These are phyloP conservation scores for Mycena rebaudengoi DNA, from an alignment of 768 basidiomycete species.

Conservation along the genomic window DNA sequence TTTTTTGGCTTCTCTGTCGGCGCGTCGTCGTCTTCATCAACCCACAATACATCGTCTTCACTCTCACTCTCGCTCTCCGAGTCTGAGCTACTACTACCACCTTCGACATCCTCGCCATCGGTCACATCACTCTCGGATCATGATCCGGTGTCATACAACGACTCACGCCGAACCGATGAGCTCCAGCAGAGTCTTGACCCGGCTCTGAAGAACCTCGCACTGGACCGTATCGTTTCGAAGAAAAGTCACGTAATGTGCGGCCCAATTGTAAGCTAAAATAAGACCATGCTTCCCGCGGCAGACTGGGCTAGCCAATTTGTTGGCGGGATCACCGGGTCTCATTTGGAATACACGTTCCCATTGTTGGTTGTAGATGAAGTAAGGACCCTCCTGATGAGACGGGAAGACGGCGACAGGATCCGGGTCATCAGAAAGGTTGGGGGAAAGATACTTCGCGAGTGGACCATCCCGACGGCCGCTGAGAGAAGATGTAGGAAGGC, in stretches of 20 bases:
- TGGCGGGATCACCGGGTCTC: background rate
- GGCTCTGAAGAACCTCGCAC: too few species aligned
- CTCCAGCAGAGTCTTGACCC: too few species aligned
- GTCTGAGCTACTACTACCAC: too few species aligned
- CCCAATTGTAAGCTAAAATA: too few species aligned
- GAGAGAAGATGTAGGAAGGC: background rate
- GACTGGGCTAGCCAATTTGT: background rate
- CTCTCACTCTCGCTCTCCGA: background rate
- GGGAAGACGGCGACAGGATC: background rate
- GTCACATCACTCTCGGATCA: background rate
- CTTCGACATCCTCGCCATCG: too few species aligned
- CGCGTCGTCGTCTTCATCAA: background rate
- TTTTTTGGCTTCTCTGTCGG: background rate
- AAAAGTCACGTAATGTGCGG: too few species aligned
- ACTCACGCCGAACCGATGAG: too few species aligned
- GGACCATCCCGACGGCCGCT: background rate
- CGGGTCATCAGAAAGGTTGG: background rate
- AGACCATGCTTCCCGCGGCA: constrained; percentile 3
- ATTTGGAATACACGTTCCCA: constrained; percentile 12
- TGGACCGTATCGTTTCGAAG: too few species aligned
- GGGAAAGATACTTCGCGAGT: background rate
- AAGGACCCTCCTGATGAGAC: background rate
- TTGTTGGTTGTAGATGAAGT: background rate
- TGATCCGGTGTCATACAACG: too few species aligned
- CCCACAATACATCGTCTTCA: background rate